A percentile compares a stretch with the other conserved stretches of the same genome.
phyloP scores from a whole-genome alignment of 139 green algal genomes.

The Pycnococcus provasolii region DNA sequence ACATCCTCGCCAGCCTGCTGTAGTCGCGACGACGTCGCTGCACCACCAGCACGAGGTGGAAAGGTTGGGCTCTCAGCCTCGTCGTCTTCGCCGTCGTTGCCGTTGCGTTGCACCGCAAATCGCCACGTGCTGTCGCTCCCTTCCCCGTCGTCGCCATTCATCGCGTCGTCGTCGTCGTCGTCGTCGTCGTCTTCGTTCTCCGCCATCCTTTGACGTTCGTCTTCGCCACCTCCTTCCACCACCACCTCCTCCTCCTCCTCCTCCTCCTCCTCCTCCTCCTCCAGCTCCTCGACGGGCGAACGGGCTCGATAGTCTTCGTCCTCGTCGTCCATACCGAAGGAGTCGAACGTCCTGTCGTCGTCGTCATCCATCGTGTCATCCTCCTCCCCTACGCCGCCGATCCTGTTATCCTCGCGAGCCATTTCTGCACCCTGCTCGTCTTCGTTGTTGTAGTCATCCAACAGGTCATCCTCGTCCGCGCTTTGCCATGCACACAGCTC shows the following conservation, averaged over 20 bases:
- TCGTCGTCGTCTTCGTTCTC: not conserved
- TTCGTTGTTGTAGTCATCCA: no score
- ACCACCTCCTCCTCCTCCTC: not conserved
- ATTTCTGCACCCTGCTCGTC: no score
- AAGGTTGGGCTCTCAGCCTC: not conserved
- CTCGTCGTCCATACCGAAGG: no score
- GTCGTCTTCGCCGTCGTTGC: not conserved
- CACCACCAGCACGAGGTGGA: not conserved
- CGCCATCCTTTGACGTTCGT: not conserved
- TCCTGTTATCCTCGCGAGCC: no score
- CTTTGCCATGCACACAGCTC: conserved; percentile 11
- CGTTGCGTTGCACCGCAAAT: not conserved
- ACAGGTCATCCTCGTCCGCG: not conserved
- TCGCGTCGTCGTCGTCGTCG: conserved; percentile 1
- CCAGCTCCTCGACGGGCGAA: not conserved
- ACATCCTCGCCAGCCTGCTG: not conserved
- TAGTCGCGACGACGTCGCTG: not conserved
- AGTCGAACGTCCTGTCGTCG: no score
- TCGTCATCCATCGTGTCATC: no score
- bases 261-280: conserved; percentile 2
- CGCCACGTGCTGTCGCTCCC: no score
- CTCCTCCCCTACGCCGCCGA: no score
- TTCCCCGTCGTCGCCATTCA: no score
- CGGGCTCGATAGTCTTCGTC: not conserved
- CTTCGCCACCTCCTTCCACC: not conserved